These are phyloP conservation scores for Byssoonygena ceratinophila DNA, from an alignment of 2,329 filamentous ascomycete species.

Conservation along the genomic window DNA sequence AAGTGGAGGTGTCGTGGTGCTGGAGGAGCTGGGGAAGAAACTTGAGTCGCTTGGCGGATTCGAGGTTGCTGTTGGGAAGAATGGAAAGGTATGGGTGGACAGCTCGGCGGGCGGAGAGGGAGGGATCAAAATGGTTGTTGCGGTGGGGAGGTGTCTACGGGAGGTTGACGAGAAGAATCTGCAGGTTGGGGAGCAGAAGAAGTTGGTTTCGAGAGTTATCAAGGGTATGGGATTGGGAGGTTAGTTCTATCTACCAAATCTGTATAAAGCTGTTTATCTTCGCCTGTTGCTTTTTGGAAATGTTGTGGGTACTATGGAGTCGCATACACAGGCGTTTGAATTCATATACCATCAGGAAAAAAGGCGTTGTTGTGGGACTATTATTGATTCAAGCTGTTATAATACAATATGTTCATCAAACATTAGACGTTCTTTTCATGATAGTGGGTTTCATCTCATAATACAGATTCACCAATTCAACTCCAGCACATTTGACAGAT, in stretches of 20 bases:
- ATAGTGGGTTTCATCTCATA: neutral
- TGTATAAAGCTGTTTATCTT: no score
- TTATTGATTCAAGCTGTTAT: no score
- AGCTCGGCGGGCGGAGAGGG: slow-evolving; percentile 49
- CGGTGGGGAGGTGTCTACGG: slow-evolving; percentile 66
- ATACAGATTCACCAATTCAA: neutral
- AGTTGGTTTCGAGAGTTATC: slow-evolving; percentile 35
- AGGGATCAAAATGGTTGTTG: slow-evolving; percentile 56
- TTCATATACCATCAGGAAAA: neutral
- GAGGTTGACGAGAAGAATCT: slow-evolving; percentile 59
- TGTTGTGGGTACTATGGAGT: neutral
- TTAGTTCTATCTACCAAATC: neutral
- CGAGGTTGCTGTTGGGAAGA: slow-evolving; percentile 86
- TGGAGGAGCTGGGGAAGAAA: slow-evolving; percentile 73
- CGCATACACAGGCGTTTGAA: neutral
- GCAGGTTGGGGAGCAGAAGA: slow-evolving; percentile 36
- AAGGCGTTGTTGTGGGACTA: neutral
- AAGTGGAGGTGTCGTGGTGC: slow-evolving; percentile 57
- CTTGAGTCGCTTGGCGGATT: slow-evolving; percentile 54
- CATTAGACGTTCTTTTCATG: no score
- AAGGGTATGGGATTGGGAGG: slow-evolving; percentile 28
- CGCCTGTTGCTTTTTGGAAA: neutral
- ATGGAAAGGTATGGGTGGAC: slow-evolving; percentile 86
- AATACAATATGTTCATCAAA: neutral
- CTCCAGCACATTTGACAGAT: neutral